Percentiles rank a stretch among this genome's conserved stretches.
phyloP scores from a whole-genome alignment of 2,329 filamentous ascomycete genomes.

The Neoascochyta sp. region DNA sequence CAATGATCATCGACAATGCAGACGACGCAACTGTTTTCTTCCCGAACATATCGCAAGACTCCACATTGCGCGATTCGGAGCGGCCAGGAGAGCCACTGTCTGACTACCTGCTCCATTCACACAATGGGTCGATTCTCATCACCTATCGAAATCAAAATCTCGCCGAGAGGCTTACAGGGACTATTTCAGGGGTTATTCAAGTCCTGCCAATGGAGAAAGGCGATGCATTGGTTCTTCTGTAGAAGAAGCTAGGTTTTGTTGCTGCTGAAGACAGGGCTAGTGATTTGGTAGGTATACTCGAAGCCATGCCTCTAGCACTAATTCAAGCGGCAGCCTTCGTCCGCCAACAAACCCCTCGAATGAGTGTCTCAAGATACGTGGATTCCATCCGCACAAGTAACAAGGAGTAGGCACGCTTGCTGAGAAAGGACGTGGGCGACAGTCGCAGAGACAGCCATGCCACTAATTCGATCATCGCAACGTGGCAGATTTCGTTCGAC shows the following conservation, averaged over 20 bases:
- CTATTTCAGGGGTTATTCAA: conserved; percentile 2
- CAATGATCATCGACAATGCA: conserved; percentile 20
- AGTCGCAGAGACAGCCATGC: not conserved
- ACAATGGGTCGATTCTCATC: conserved; percentile 6
- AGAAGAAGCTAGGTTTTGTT: too few relatives aligned
- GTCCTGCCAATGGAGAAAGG: conserved; percentile 7
- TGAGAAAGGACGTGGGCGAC: not conserved
- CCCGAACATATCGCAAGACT: too few relatives aligned
- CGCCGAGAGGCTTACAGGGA: conserved; percentile 6
- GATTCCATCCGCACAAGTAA: not conserved
- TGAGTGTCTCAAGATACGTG: conserved; percentile 1
- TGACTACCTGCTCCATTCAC: too few relatives aligned
- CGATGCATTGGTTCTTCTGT: conserved; percentile 3
- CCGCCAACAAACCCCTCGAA: not conserved
- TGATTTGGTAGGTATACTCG: too few relatives aligned
- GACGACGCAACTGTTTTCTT: conserved; percentile 12
- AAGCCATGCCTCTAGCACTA: conserved; percentile 2
- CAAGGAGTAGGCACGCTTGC: not conserved
- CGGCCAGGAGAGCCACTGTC: too few relatives aligned
- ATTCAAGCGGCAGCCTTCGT: conserved; percentile 1
- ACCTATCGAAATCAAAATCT: conserved; percentile 4
- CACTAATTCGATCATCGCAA: conserved; percentile 24
- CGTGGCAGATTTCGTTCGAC: conserved; percentile 33
- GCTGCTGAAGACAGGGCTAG: too few relatives aligned
- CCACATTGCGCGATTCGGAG: too few relatives aligned